Percentiles rank a stretch among this genome's conserved stretches.
Evolutionary conservation across 768 basidiomycete genomes (phyloP).

Genomic region (Suillus americanus): DNA sequence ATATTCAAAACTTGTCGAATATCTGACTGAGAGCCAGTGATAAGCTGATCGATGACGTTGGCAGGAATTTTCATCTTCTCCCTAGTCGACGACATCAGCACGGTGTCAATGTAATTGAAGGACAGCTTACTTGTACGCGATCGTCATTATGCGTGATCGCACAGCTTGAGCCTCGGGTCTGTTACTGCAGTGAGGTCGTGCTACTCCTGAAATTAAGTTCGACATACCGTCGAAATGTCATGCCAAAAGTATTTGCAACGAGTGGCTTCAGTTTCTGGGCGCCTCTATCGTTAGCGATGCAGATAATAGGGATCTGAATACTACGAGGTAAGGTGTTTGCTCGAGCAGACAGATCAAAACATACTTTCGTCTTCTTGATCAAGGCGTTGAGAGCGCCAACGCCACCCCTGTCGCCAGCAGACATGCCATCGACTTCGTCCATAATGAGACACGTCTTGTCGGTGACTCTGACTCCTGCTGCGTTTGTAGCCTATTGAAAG

Average conservation of each 20-base stretch:
- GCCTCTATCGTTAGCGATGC: slow-evolving; percentile 89
- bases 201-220: background rate
- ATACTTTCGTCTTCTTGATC: slow-evolving; percentile 90
- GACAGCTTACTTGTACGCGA: slow-evolving; percentile 80
- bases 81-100: slow-evolving; percentile 37
- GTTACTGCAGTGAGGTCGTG: background rate
- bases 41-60: slow-evolving; percentile 90
- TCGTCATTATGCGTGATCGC: slow-evolving; percentile 84
- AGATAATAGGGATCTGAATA: slow-evolving; percentile 88
- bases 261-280: slow-evolving; percentile 94
- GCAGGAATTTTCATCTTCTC: slow-evolving; percentile 93
- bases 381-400: slow-evolving; percentile 90
- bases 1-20: slow-evolving; percentile 98
- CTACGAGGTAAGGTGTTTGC: background rate
- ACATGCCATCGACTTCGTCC: slow-evolving; percentile 99
- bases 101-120: background rate
- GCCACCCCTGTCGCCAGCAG: slow-evolving; percentile 94
- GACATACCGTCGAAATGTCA: slow-evolving; percentile 76
- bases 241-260: slow-evolving; percentile 62
- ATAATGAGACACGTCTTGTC: slow-evolving; percentile 89
- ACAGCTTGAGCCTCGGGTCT: slow-evolving; percentile 79
- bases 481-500: slow-evolving; percentile 51
- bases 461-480: slow-evolving; percentile 71
- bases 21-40: slow-evolving; percentile 88
- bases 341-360: background rate